A percentile compares a stretch with the other conserved stretches of the same genome.
These are phyloP conservation scores for Boletellus emodensis DNA, from an alignment of 768 basidiomycete species.

Conservation along the genomic window DNA sequence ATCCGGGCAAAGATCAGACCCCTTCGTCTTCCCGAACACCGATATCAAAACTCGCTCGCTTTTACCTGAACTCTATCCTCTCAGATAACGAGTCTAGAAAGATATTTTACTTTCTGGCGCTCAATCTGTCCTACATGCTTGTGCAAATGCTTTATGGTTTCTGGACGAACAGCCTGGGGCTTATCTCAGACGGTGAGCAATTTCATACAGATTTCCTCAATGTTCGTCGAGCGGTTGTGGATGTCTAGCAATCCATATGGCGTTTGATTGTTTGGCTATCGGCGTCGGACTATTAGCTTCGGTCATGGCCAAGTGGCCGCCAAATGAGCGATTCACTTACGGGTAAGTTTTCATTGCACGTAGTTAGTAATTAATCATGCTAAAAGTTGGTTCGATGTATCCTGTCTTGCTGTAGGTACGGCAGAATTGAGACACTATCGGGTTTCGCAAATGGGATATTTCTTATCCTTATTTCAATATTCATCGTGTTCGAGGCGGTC, in stretches of 20 bases:
- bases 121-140: constrained; percentile 95
- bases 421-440: constrained; percentile 93
- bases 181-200: constrained; percentile 92
- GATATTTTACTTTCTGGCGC: constrained; percentile 94
- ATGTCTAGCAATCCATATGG: constrained; percentile 94
- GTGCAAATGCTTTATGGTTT: constrained; percentile 97
- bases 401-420: constrained; percentile 55
- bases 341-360: constrained; percentile 50
- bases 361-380: background rate
- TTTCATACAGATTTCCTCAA: background rate
- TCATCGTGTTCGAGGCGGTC: constrained; percentile 97
- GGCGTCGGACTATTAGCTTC: constrained; percentile 93
- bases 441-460: constrained; percentile 98
- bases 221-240: constrained; percentile 1
- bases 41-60: constrained; percentile 50
- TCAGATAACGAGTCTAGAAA: constrained; percentile 89
- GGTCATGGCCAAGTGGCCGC: constrained; percentile 97
- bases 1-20: constrained; percentile 43
- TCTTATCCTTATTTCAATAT: constrained; percentile 89
- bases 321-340: constrained; percentile 92
- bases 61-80: constrained; percentile 86
- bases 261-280: constrained; percentile 97
- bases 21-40: constrained; percentile 45
- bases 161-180: constrained; percentile 94
- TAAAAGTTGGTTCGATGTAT: background rate